A percentile compares a stretch with the other conserved stretches of the same genome.
Conservation (phyloP, 2,329 filamentous ascomycete genomes). For the Aureobasidium sp. region DNA sequence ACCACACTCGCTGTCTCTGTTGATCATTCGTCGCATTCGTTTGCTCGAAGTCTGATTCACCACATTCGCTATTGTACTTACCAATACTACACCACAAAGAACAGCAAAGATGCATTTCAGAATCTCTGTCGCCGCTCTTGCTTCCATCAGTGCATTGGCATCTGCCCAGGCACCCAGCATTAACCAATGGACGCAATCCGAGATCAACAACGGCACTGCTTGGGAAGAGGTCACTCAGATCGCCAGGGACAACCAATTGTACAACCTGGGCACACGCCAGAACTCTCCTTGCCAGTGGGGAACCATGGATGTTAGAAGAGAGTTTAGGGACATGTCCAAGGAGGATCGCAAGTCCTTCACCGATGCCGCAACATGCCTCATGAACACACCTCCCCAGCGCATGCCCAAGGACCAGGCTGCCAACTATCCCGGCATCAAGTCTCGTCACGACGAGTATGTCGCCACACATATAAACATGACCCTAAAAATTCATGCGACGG, state of each 20-base stretch:
- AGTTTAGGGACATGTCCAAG: constrained; percentile 16
- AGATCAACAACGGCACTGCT: constrained; percentile 24
- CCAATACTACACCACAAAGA: not conserved
- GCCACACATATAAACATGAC: constrained; percentile 27
- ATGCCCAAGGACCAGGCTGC: constrained; percentile 22
- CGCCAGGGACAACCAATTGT: constrained; percentile 21
- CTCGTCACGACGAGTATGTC: constrained; percentile 23
- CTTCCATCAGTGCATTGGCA: constrained; percentile 5
- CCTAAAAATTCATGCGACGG: constrained; percentile 23
- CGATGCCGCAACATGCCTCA: constrained; percentile 25
- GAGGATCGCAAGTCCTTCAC: constrained; percentile 26
- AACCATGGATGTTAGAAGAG: constrained; percentile 19
- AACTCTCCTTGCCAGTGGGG: constrained; percentile 23
- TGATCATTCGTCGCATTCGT: constrained; percentile 7
- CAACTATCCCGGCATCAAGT: constrained; percentile 24
- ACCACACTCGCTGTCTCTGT: not conserved
- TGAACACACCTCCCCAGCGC: constrained; percentile 21
- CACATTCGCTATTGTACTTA: not conserved
- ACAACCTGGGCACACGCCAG: constrained; percentile 20
- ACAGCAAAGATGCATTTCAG: constrained; percentile 4
- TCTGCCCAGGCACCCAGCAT: constrained; percentile 12
- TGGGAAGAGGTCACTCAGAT: constrained; percentile 23
- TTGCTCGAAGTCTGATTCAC: constrained; percentile 9
- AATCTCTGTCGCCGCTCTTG: not conserved
- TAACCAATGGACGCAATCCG: constrained; percentile 19